phyloP scores from a whole-genome alignment of 805 yeast genomes.

The Blastobotrys americana region DNA sequence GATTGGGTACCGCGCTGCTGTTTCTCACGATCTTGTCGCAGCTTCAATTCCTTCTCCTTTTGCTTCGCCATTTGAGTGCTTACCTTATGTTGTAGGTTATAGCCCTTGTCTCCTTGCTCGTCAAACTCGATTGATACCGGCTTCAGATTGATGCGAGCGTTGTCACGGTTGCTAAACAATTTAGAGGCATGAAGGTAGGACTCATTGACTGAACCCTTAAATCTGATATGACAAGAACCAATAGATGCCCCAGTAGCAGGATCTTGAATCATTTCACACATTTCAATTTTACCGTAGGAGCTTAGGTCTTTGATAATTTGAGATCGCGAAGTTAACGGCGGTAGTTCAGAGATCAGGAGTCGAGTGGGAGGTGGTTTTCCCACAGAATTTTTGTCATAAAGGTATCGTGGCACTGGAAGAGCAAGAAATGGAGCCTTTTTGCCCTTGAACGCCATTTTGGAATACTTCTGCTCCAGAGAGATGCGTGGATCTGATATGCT shows the following conservation, averaged over 20 bases:
- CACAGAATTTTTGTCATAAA: slow-evolving; percentile 62
- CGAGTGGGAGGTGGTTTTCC: slow-evolving; percentile 70
- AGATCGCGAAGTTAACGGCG: slow-evolving; percentile 26
- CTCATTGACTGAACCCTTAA: slow-evolving; percentile 37
- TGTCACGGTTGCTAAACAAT: slow-evolving; percentile 29
- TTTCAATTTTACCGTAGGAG: slow-evolving; percentile 56
- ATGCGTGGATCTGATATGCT: slow-evolving; percentile 16
- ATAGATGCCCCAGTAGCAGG: slow-evolving; percentile 72
- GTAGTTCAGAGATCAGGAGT: slow-evolving; percentile 61
- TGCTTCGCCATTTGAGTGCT: slow-evolving; percentile 6
- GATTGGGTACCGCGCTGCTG: background rate
- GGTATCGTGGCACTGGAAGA: slow-evolving; percentile 31
- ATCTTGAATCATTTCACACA: slow-evolving; percentile 54
- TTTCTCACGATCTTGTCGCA: background rate
- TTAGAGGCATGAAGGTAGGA: background rate
- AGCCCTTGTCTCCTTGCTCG: slow-evolving; percentile 29
- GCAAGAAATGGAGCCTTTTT: slow-evolving; percentile 18
- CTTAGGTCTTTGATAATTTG: slow-evolving; percentile 33
- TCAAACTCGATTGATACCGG: slow-evolving; percentile 31
- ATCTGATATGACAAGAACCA: slow-evolving; percentile 60
- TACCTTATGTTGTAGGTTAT: slow-evolving; percentile 9
- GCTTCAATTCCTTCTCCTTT: slow-evolving; percentile 5
- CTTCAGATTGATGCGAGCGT: slow-evolving; percentile 40
- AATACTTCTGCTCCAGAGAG: slow-evolving; percentile 16
- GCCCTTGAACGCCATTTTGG: slow-evolving; percentile 15